Base-by-base conservation (phyloP, 1,284 basidiomycete genomes). In the Moesziomyces parantarcticus region DNA sequence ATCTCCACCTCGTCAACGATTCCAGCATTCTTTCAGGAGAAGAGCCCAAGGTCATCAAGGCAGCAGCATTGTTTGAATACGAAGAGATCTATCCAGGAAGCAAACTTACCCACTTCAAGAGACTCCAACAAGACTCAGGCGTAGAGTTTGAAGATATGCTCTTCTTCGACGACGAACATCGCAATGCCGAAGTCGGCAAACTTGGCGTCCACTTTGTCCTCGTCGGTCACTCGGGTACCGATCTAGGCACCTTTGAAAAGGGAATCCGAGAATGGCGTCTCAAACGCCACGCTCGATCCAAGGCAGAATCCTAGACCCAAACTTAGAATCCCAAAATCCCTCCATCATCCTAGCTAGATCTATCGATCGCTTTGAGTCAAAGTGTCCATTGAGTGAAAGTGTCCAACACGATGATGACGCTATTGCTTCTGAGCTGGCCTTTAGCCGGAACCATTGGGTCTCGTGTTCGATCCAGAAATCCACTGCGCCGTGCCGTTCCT, bases 161-260 rank as follows among this genome's bases (percentile, higher is more conserved):
- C 26, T 83, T 83, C 46, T 83, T 80, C 52, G 81, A 82, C 57
- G 82, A 83, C 54, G 82, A 83, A 39, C 48, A 67, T 20, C 55
- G 80, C 1, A 82, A 81, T 39, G 62, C 65, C 14, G 80, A 83
- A 39, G 82, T 83, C 0, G 63, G 66, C n/a, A 68, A 26, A 10
- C 57, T 83, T 5, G 82, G 82, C 23, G 82, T 83, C 1, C 77
- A 81, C 39, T 83, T 82, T 51, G 79, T 82, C 39, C 53, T 71
- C 22, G 78, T 83, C 3, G 78, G 79, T 5, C 64, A 73, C 21
- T 45, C 60, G 29, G 81, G 81, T 3, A 65, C 76, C 13, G 79
- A 82, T 51, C 41, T 79, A 0, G 77, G 58, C 0, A 63, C 76
- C 11, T 78, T 82, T 21, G 70, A 80, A 25, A 67, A 61, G 20